phyloP scores from a whole-genome alignment of 176 grass and related monocot species.

The Bothriochloa decipiens region DNA sequence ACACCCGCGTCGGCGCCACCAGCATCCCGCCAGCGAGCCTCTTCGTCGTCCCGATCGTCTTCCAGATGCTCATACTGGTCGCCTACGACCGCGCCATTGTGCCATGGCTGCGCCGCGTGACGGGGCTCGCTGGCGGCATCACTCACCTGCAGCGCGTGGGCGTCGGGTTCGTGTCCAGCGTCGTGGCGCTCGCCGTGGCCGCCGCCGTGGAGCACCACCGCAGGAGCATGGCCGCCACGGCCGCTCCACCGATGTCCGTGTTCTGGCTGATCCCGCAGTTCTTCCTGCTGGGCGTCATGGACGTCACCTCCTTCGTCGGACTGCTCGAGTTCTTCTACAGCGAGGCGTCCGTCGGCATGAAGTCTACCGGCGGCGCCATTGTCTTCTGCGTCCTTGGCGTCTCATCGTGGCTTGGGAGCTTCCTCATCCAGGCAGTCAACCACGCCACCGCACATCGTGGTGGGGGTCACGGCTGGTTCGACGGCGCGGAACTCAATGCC shows the following conservation, averaged over 20 bases:
- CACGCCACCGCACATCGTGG: background rate
- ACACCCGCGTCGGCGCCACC: conserved; percentile 57
- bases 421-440: conserved; percentile 61
- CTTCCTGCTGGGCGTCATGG: conserved; percentile 63
- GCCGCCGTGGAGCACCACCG: conserved; percentile 48
- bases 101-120: conserved; percentile 52
- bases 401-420: conserved; percentile 55
- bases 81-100: conserved; percentile 54
- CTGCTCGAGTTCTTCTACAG: conserved; percentile 86
- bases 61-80: conserved; percentile 58
- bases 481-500: conserved; percentile 45
- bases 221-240: background rate
- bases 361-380: conserved; percentile 63
- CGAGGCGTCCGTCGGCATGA: conserved; percentile 65
- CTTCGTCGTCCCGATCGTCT: conserved; percentile 56
- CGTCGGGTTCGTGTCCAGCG: conserved; percentile 47
- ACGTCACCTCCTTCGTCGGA: conserved; percentile 71
- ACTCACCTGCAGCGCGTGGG: conserved; percentile 69
- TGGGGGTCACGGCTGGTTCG: conserved; percentile 48
- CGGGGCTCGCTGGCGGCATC: conserved; percentile 45
- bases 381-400: conserved; percentile 61
- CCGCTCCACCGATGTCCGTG: conserved; percentile 40
- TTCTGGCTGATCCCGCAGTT: conserved; percentile 77
- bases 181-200: conserved; percentile 43
- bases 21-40: conserved; percentile 64